These are phyloP conservation scores for Wickerhamiella vanderwaltii DNA, from an alignment of 805 yeast genomes.

Conservation along the genomic window DNA sequence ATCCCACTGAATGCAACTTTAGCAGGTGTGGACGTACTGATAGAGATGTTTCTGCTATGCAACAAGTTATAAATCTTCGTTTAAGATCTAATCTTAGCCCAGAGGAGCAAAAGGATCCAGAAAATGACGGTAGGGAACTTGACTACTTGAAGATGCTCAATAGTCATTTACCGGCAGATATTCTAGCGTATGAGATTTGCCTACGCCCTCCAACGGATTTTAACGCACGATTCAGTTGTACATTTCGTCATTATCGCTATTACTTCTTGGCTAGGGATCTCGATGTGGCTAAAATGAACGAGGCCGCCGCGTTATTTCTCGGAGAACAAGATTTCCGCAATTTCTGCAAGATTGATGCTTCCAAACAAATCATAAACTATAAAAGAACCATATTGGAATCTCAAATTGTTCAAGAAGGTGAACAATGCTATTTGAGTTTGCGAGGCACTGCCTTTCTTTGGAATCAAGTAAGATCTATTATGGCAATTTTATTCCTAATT, in stretches of 20 bases:
- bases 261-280: slow-evolving; percentile 41
- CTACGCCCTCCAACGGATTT: slow-evolving; percentile 71
- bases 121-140: slow-evolving; percentile 53
- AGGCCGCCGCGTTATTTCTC: slow-evolving; percentile 48
- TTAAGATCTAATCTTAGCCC: slow-evolving; percentile 55
- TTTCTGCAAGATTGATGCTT: slow-evolving; percentile 88
- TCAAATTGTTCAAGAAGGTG: slow-evolving; percentile 30
- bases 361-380: slow-evolving; percentile 79
- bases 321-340: slow-evolving; percentile 89
- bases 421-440: slow-evolving; percentile 56
- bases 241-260: slow-evolving; percentile 76
- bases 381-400: slow-evolving; percentile 49
- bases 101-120: slow-evolving; percentile 49
- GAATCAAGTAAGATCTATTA: slow-evolving; percentile 97
- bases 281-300: slow-evolving; percentile 52
- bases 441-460: slow-evolving; percentile 85
- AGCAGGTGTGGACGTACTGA: slow-evolving; percentile 94
- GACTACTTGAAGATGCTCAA: slow-evolving; percentile 69
- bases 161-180: slow-evolving; percentile 66
- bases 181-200: slow-evolving; percentile 69
- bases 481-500: slow-evolving; percentile 65
- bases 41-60: slow-evolving; percentile 93
- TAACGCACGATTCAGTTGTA: slow-evolving; percentile 88
- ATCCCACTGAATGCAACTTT: slow-evolving; percentile 54
- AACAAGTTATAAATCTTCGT: slow-evolving; percentile 74